A percentile compares a stretch with the other conserved stretches of the same genome.
phyloP scores from a whole-genome alignment of 208 protist species.

The Leishmania arabica region DNA sequence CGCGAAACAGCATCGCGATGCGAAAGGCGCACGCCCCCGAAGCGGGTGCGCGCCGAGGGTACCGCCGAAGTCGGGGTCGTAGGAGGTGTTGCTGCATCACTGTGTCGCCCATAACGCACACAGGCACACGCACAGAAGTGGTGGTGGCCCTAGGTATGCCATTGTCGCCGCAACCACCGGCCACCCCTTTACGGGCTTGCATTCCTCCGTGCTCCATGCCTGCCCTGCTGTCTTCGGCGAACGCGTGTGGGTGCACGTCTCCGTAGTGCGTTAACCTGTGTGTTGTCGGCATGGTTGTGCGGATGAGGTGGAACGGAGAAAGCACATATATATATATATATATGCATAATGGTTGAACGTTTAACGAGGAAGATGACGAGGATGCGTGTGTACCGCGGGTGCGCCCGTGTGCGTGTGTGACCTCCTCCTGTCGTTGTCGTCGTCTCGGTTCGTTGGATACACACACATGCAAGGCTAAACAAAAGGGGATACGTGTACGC shows the following conservation, averaged over 20 bases:
- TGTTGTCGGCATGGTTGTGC: background rate
- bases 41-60: constrained; percentile 3
- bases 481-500: background rate
- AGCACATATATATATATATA: background rate
- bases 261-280: background rate
- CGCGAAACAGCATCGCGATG: background rate
- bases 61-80: background rate
- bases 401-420: background rate
- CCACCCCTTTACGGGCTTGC: no score
- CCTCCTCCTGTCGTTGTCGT: background rate
- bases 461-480: background rate
- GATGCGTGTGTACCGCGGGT: background rate
- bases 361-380: background rate
- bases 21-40: background rate
- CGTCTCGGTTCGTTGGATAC: background rate
- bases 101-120: background rate
- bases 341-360: background rate
- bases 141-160: background rate
- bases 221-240: background rate
- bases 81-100: background rate
- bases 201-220: background rate
- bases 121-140: background rate
- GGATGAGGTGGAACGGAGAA: background rate
- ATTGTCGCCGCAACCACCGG: no score
- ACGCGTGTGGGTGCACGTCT: background rate